A percentile compares a stretch with the other conserved stretches of the same genome.
phyloP scores from a whole-genome alignment of 257 asterid species.

The Agastache rugosa region DNA sequence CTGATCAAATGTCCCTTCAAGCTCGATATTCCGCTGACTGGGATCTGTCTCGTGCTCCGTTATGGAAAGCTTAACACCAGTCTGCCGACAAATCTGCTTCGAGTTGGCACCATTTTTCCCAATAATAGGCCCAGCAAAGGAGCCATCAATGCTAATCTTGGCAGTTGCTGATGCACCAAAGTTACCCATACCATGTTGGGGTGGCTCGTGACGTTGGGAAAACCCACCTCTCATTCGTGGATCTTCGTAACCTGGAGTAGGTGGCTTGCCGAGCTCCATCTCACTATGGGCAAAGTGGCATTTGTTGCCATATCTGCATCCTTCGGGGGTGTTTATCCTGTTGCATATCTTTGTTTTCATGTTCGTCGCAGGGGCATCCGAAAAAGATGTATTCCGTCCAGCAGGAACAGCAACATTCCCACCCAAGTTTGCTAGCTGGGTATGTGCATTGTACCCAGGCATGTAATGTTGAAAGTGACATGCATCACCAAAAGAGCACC shows the following conservation, averaged over 20 bases:
- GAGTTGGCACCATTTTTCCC: conserved; percentile 64
- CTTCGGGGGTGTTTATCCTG: conserved; percentile 58
- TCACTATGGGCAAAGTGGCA: conserved; percentile 62
- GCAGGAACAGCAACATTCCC: conserved; percentile 34
- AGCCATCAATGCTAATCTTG: conserved; percentile 57
- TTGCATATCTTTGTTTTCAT: conserved; percentile 55
- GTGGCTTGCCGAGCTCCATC: conserved; percentile 49
- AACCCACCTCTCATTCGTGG: conserved; percentile 41
- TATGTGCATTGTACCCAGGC: conserved; percentile 59
- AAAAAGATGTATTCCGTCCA: conserved; percentile 40
- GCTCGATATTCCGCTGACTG: conserved; percentile 56
- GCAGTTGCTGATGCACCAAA: conserved; percentile 68
- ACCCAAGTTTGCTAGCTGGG: conserved; percentile 50
- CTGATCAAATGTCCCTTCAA: conserved; percentile 69
- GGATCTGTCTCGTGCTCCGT: conserved; percentile 59
- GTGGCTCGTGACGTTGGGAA: conserved; percentile 40
- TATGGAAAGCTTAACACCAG: conserved; percentile 57
- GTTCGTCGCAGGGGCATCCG: conserved; percentile 39
- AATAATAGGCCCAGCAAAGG: conserved; percentile 59
- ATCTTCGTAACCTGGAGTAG: conserved; percentile 40
- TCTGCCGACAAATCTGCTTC: conserved; percentile 53
- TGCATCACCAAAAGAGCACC: conserved; percentile 60
- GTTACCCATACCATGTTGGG: conserved; percentile 43
- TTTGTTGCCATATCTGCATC: conserved; percentile 62
- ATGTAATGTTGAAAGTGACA: conserved; percentile 59